phyloP scores from a whole-genome alignment of 768 basidiomycete genomes.

The Terana coerulea region DNA sequence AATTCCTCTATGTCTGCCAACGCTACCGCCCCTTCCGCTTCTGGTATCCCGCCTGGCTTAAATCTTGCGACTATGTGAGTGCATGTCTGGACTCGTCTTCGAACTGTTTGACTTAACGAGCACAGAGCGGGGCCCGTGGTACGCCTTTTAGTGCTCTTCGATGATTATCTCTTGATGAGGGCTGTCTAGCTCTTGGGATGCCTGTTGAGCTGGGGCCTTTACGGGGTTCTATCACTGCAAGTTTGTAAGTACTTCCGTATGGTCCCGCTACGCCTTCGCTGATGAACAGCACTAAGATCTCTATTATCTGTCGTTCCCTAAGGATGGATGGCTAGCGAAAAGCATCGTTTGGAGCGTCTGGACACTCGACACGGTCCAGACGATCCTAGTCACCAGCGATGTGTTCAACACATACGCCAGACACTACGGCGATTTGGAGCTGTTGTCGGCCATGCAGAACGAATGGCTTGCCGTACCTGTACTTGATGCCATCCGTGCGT shows the following conservation, averaged over 20 bases:
- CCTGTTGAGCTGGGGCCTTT: constrained; percentile 25
- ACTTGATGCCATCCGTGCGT: constrained; percentile 3
- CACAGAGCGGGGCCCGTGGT: no score
- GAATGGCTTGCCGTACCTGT: neutral
- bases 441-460: neutral
- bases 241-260: constrained; percentile 6
- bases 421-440: constrained; percentile 19
- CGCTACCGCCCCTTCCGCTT: no score
- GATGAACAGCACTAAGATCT: constrained; percentile 6
- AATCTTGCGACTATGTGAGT: no score
- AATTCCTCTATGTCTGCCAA: no score
- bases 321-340: constrained; percentile 7
- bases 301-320: constrained; percentile 15
- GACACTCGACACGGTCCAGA: constrained; percentile 13
- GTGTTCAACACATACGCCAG: constrained; percentile 24
- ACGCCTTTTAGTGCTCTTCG: no score
- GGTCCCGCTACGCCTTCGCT: neutral
- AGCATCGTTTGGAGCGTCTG: constrained; percentile 13
- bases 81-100: no score
- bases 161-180: no score
- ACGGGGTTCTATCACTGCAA: constrained; percentile 15
- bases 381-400: constrained; percentile 19
- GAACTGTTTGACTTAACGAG: no score
- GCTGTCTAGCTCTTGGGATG: constrained; percentile 10
- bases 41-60: no score